Percentiles rank a stretch among this genome's conserved stretches.
Evolutionary conservation across 2,329 filamentous ascomycete genomes (phyloP).

Genomic region (Hypoxylon sp.): DNA sequence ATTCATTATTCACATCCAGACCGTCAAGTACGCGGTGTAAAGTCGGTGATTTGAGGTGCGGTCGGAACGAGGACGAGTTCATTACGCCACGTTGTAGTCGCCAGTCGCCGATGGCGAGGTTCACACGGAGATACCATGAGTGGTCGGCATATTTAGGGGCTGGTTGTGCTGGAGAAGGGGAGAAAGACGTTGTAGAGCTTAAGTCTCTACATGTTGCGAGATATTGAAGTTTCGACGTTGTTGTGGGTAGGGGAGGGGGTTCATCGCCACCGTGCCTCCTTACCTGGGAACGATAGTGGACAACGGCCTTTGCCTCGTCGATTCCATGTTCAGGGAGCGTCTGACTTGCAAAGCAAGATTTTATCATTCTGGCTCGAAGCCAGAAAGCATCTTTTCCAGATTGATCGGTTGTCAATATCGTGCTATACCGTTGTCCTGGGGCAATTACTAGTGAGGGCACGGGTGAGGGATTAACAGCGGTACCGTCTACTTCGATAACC

Average conservation of each 20-base stretch:
- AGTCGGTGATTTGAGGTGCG: constrained; percentile 63
- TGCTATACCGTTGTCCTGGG: constrained; percentile 79
- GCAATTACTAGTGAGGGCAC: constrained; percentile 75
- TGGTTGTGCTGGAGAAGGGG: constrained; percentile 60
- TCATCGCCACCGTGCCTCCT: constrained; percentile 36
- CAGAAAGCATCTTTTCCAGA: constrained; percentile 70
- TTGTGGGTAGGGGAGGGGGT: constrained; percentile 55
- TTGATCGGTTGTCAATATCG: constrained; percentile 74
- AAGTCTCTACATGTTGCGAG: constrained; percentile 66
- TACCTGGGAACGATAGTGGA: constrained; percentile 59
- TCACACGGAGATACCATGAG: constrained; percentile 69
- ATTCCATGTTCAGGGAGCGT: constrained; percentile 60
- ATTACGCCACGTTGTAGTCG: constrained; percentile 71
- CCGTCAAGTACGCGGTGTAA: constrained; percentile 67
- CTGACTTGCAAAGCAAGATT: constrained; percentile 70
- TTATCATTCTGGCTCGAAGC: constrained; percentile 74
- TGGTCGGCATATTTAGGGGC: constrained; percentile 65
- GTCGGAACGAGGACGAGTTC: constrained; percentile 69
- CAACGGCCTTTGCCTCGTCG: constrained; percentile 64
- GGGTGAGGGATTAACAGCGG: constrained; percentile 72
- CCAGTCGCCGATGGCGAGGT: constrained; percentile 73
- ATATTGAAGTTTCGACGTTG: constrained; percentile 54
- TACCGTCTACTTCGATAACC: constrained; percentile 79
- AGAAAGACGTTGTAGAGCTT: constrained; percentile 60
- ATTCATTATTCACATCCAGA: constrained; percentile 60